Evolutionary conservation across 768 basidiomycete genomes (phyloP).

Genomic region (Erythrobasidium yunnanense): DNA sequence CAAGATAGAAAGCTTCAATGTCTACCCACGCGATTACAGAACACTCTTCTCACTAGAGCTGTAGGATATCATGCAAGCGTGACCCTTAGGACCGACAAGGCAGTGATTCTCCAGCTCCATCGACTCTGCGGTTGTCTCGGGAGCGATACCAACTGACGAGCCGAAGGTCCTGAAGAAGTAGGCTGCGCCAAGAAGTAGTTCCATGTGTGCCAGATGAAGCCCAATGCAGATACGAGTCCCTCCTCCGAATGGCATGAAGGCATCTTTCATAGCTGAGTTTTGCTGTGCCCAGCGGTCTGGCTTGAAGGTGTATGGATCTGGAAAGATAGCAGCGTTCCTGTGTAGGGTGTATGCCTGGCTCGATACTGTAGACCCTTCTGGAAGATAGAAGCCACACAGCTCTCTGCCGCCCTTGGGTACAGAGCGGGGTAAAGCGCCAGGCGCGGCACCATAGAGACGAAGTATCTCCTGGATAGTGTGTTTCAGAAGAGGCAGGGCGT

Average conservation of each 20-base stretch:
- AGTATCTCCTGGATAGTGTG: background rate
- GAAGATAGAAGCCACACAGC: background rate
- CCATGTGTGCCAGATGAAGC: background rate
- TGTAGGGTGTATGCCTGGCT: slow-evolving; percentile 1
- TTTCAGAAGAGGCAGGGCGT: background rate
- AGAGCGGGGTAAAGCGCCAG: background rate
- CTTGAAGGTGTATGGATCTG: background rate
- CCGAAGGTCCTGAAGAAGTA: background rate
- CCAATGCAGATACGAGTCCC: slow-evolving; percentile 7
- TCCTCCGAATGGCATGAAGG: background rate
- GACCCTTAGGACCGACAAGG: background rate
- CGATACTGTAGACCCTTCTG: background rate
- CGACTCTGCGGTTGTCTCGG: background rate
- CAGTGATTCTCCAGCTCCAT: background rate
- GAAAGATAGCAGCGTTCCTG: background rate
- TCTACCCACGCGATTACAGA: too few species aligned
- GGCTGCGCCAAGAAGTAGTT: background rate
- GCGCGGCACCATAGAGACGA: background rate
- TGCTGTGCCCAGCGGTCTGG: background rate
- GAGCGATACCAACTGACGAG: background rate
- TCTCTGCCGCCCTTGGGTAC: background rate
- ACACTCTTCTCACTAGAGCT: too few species aligned
- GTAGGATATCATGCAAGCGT: background rate
- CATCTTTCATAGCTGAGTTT: slow-evolving; percentile 8
- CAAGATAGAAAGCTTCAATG: too few species aligned